Evolutionary conservation across 2,329 filamentous ascomycete genomes (phyloP).

Genomic region (Domatiomyces catenatus): DNA sequence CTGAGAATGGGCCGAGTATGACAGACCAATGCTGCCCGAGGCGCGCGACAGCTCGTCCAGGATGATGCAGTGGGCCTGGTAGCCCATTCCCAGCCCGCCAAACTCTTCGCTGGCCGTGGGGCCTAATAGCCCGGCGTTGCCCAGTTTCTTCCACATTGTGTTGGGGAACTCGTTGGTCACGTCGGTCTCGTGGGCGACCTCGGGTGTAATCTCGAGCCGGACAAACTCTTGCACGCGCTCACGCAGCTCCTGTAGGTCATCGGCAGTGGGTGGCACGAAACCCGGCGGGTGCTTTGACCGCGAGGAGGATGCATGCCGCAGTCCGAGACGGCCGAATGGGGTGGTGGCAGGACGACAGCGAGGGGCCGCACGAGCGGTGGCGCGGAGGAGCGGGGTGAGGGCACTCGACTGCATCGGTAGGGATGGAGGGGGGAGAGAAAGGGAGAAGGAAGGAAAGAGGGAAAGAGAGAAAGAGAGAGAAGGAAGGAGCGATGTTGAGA

Average conservation of each 20-base stretch:
- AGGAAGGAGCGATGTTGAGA: no score
- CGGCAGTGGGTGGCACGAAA: slow-evolving; percentile 50
- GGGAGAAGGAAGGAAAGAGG: no score
- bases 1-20: slow-evolving; percentile 90
- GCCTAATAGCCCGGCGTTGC: slow-evolving; percentile 77
- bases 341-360: no score
- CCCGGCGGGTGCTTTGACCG: slow-evolving; percentile 48
- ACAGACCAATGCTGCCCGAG: slow-evolving; percentile 64
- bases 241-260: slow-evolving; percentile 65
- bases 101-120: slow-evolving; percentile 88
- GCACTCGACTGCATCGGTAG: no score
- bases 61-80: slow-evolving; percentile 89
- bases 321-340: no score
- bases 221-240: slow-evolving; percentile 81
- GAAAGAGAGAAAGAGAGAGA: no score
- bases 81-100: slow-evolving; percentile 79
- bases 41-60: slow-evolving; percentile 90
- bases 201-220: slow-evolving; percentile 71
- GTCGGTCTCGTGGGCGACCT: slow-evolving; percentile 71
- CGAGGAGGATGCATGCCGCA: slow-evolving; percentile 34
- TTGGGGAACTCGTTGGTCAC: slow-evolving; percentile 72
- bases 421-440: no score
- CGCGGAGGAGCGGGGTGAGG: no score
- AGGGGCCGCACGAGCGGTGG: no score
- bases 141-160: slow-evolving; percentile 86